Evolutionary conservation across 306 rosid genomes (phyloP).

Genomic region (Cercis canadensis): DNA sequence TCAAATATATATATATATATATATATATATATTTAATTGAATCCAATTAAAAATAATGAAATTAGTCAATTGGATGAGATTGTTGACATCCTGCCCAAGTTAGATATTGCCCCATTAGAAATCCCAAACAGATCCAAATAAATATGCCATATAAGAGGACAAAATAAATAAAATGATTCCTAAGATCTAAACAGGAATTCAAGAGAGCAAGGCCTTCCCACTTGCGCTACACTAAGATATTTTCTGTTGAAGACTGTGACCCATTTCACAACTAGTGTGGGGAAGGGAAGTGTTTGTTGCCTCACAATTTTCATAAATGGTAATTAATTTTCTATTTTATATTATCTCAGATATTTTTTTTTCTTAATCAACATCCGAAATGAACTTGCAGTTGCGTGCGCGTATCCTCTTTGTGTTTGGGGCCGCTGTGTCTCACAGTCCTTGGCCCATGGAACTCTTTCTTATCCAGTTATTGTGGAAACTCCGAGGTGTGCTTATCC

Average conservation of each 20-base stretch:
- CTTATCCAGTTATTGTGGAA: slow-evolving; percentile 10
- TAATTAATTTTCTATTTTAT: no score
- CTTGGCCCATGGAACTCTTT: slow-evolving; percentile 14
- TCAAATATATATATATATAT: no score
- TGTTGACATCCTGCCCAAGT: background rate
- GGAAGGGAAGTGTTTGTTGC: no score
- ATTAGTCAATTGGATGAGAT: background rate
- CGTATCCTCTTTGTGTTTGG: no score
- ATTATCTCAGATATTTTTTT: no score
- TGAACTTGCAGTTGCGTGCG: no score
- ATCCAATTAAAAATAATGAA: no score
- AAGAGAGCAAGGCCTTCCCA: background rate
- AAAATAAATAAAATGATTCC: background rate
- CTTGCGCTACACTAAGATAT: slow-evolving; percentile 9
- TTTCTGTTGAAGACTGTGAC: background rate
- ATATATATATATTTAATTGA: no score
- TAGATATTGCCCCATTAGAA: background rate
- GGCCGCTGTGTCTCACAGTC: background rate
- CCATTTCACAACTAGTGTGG: background rate
- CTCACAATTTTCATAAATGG: no score
- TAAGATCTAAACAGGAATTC: background rate
- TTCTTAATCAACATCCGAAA: background rate
- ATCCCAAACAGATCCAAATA: background rate
- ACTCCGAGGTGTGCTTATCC: no score
- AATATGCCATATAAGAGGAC: background rate